Evolutionary conservation across 2,329 filamentous ascomycete genomes (phyloP).

Genomic region (Fusarium sp.): DNA sequence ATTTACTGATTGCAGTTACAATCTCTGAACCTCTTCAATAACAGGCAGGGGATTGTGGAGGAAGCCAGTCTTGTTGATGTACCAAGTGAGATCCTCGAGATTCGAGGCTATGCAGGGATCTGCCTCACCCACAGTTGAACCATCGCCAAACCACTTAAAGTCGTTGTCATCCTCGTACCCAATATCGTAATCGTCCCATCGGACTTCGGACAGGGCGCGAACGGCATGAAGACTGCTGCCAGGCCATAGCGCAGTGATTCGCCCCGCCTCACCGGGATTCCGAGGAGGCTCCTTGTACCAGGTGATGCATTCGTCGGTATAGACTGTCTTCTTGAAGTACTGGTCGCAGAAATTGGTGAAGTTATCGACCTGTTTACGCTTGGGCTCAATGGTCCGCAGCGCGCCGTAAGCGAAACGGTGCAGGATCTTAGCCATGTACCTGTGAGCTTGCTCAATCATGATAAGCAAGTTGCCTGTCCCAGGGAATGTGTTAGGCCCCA

Average conservation of each 20-base stretch:
- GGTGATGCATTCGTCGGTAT: slow-evolving; percentile 11
- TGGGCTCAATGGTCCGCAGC: slow-evolving; percentile 10
- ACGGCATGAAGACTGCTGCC: slow-evolving; percentile 23
- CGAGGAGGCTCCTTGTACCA: slow-evolving; percentile 21
- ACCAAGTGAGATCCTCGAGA: slow-evolving; percentile 24
- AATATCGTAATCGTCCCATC: slow-evolving; percentile 27
- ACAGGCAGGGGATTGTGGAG: too few species aligned
- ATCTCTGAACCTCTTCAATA: slow-evolving; percentile 3
- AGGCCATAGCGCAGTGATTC: slow-evolving; percentile 24
- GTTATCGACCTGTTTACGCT: slow-evolving; percentile 13
- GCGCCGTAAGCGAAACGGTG: slow-evolving; percentile 9
- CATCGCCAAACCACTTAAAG: slow-evolving; percentile 23
- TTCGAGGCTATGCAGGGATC: not conserved
- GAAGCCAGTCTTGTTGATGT: slow-evolving; percentile 9
- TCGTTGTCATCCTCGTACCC: slow-evolving; percentile 4
- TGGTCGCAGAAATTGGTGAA: slow-evolving; percentile 25
- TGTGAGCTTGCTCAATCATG: slow-evolving; percentile 18
- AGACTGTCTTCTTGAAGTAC: slow-evolving; percentile 27
- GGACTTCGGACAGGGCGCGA: not conserved
- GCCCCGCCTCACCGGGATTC: not conserved
- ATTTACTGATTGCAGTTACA: not conserved
- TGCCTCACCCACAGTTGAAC: not conserved
- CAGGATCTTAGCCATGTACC: slow-evolving; percentile 18
- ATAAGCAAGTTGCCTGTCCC: slow-evolving; percentile 15
- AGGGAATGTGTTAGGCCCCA: slow-evolving; percentile 4